Base-by-base conservation (phyloP, 2,329 filamentous ascomycete species). In the Penicillium sp. region DNA sequence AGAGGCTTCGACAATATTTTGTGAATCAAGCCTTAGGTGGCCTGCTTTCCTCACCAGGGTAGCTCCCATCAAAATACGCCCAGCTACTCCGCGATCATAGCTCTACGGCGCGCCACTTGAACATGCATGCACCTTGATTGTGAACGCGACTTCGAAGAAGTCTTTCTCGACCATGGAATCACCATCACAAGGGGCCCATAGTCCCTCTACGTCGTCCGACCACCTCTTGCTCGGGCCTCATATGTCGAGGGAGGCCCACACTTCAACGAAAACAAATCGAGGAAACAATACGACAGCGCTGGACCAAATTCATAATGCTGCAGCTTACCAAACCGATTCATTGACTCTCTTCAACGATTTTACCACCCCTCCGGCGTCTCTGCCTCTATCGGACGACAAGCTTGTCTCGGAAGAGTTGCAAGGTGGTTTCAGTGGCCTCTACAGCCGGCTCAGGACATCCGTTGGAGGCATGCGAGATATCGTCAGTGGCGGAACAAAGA, bases 301-400 rank as follows among this genome's bases (percentile, higher is more conserved):
- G 51, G 86, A 95, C 69, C 84, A 88, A 60, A 95, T 96, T 57
- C 91, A 96, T 68, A 89, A 77, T 43, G 84, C 87, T 43, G 84
- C 87, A 5, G 90, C 90, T n/a, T 94, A 87, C 62, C 86, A 88
- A 65, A 87, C 87, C 32, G 86, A 86, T 53, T 81, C 83, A 32
- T 76, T 97, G 41, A 97, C 91, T 2, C 94, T 90, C 7, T 97
- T 97, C 71, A 94, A 94, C 70, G 90, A 96, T 63, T 90, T 95
- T 61, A 87, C 86, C 5, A 67, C 63, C 45, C 73, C 72, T 1
- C 79, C 85, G 1, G 83, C 84, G 4, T 83, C 86, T 2, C 75
- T 79, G 1, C 72, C 80, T 1, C 74, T 78, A 1, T 70, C 76
- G 25, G 89, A 95, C 59, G 81, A 76, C 49, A 89, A 88, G 65